Evolutionary conservation across 2,329 filamentous ascomycete genomes (phyloP).

Genomic region (Pyrenophora seminiperda): DNA sequence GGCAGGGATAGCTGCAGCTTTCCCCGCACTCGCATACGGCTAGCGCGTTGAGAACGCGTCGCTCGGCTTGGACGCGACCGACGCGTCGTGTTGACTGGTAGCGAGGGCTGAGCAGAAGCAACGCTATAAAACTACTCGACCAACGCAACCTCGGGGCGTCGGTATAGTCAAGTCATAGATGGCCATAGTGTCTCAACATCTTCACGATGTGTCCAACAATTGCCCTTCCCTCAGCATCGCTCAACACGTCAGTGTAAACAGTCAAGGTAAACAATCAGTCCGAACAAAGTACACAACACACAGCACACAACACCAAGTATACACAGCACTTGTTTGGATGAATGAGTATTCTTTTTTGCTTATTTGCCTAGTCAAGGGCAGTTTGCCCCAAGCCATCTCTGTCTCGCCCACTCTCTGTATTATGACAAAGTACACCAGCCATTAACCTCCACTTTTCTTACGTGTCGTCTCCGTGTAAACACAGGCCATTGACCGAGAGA

Average conservation of each 20-base stretch:
- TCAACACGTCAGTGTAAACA: slow-evolving; percentile 1
- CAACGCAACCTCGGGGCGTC: too few relatives aligned
- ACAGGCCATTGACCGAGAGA: slow-evolving; percentile 30
- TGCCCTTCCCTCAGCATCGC: background rate
- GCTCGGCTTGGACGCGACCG: slow-evolving; percentile 3
- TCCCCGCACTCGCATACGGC: too few relatives aligned
- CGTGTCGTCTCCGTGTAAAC: slow-evolving; percentile 23
- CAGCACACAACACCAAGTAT: background rate
- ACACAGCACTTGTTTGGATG: background rate
- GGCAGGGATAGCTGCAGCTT: slow-evolving; percentile 5
- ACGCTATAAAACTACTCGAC: too few relatives aligned
- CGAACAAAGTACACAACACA: background rate
- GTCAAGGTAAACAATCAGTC: background rate
- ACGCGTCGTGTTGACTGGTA: too few relatives aligned
- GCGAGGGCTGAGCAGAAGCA: too few relatives aligned
- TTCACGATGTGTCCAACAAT: too few relatives aligned
- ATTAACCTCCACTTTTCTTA: slow-evolving; percentile 28
- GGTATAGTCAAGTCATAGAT: too few relatives aligned
- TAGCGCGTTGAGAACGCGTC: too few relatives aligned
- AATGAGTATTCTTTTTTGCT: slow-evolving; percentile 27
- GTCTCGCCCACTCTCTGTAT: slow-evolving; percentile 25
- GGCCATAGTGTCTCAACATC: too few relatives aligned
- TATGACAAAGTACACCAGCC: slow-evolving; percentile 32
- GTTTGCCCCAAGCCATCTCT: slow-evolving; percentile 28
- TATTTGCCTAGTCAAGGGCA: slow-evolving; percentile 30